Percentiles rank a stretch among this genome's conserved stretches.
Evolutionary conservation across 805 yeast genomes (phyloP).

Genomic region (Saturnispora kantuleensis): DNA sequence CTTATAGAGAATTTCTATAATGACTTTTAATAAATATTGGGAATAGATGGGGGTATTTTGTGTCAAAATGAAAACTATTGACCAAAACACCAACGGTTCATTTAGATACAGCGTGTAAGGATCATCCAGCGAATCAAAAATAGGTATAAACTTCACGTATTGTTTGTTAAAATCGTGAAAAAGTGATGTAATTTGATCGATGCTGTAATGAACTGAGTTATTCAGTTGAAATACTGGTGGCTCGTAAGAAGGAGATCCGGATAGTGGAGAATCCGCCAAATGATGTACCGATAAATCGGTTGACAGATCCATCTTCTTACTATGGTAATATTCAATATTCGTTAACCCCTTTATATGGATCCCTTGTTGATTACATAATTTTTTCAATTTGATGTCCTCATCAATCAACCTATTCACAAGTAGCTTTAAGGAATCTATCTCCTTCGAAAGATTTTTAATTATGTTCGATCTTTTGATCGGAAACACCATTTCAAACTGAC

Average conservation of each 20-base stretch:
- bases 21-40: slow-evolving; percentile 13
- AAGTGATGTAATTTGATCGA: slow-evolving; percentile 10
- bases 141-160: slow-evolving; percentile 19
- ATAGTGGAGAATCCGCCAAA: background rate
- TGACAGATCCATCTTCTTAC: background rate
- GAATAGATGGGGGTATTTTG: slow-evolving; percentile 13
- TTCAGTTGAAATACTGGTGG: slow-evolving; percentile 3
- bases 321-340: slow-evolving; percentile 15
- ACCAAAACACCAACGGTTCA: slow-evolving; percentile 26
- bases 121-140: slow-evolving; percentile 18
- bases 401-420: slow-evolving; percentile 22
- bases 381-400: slow-evolving; percentile 20
- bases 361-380: slow-evolving; percentile 20
- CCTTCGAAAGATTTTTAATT: slow-evolving; percentile 27
- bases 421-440: slow-evolving; percentile 23
- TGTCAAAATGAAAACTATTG: slow-evolving; percentile 19
- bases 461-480: slow-evolving; percentile 40
- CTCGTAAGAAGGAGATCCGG: background rate
- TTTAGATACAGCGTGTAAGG: slow-evolving; percentile 15
- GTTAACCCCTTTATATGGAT: slow-evolving; percentile 24
- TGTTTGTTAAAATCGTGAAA: slow-evolving; percentile 16
- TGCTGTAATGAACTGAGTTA: background rate
- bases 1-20: slow-evolving; percentile 4
- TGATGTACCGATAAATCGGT: background rate
- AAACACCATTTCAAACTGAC: slow-evolving; percentile 46